phyloP scores from a whole-genome alignment of 208 protist species.

The Leishmania braziliensis region DNA sequence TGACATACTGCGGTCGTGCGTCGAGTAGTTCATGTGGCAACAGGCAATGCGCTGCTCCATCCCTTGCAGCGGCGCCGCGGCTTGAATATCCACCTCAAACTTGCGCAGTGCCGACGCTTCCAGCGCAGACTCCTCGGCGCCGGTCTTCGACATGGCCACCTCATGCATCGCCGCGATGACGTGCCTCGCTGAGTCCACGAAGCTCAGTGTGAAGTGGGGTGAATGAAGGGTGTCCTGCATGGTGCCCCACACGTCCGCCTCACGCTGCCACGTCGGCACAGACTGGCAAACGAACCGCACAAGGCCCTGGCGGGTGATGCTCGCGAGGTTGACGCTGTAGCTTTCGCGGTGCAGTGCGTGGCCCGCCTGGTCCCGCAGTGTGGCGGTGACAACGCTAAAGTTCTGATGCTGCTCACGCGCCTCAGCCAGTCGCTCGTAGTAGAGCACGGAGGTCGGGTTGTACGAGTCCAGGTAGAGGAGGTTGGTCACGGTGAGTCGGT shows the following conservation, averaged over 20 bases:
- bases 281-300: constrained; percentile 37
- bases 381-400: constrained; percentile 27
- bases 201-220: constrained; percentile 47
- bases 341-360: constrained; percentile 52
- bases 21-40: constrained; percentile 58
- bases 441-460: constrained; percentile 36
- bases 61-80: constrained; percentile 39
- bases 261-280: constrained; percentile 33
- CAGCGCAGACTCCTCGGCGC: constrained; percentile 18
- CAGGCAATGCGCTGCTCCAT: constrained; percentile 64
- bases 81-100: constrained; percentile 52
- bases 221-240: constrained; percentile 30
- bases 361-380: constrained; percentile 51
- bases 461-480: constrained; percentile 35
- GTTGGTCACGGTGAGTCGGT: constrained; percentile 30
- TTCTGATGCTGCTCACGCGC: constrained; percentile 35
- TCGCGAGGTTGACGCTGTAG: constrained; percentile 25
- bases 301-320: constrained; percentile 30
- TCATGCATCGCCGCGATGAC: constrained; percentile 56
- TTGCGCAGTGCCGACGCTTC: constrained; percentile 29
- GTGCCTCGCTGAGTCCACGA: constrained; percentile 26
- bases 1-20: constrained; percentile 7
- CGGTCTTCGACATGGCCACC: constrained; percentile 32
- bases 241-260: constrained; percentile 48
- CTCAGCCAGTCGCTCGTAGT: constrained; percentile 40